Base-by-base conservation (phyloP, 371 early-diverging fungal genomes). In the Apophysomyces variabilis region DNA sequence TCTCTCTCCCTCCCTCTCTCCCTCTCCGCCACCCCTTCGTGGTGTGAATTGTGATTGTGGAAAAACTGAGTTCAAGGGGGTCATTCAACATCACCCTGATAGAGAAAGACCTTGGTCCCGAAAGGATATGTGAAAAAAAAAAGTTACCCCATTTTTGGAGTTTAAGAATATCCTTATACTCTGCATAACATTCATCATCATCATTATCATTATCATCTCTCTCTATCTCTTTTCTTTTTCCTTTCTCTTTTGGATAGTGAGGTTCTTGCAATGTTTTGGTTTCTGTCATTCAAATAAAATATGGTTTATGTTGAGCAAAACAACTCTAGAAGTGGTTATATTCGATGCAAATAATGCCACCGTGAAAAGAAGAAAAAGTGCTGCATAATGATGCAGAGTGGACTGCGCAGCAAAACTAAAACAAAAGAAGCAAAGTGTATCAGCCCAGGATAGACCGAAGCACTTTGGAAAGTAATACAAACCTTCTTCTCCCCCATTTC, bases 311-410 rank as follows among this genome's bases (percentile, higher is more conserved):
- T 50, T 21, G n/a, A 50, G 21, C 9, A 8, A 50, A 50, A 50
- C 54, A 50, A 50, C 21, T 50, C 54, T 50, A 50, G 54, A 50
- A 50, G 54, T 50, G 54, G 54, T 50, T 50, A 50, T 18, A 50
- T 50, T 50, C 54, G 21, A 50, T 50, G 54, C 21, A 50, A 50
- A 50, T 21, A 50, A 50, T 26, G 54, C 54, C 54, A 50, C 54
- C 21, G n/a, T 26, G 9, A 13, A 14, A 47, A 47, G 16, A 47
- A 18, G 16, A 47, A 50, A 50, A 50, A 50, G 21, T 50, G 54
- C 54, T 50, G 64, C 64, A 64, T 18, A 57, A 56, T 64, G 64
- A 57, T 64, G 64, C 58, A 64, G 58, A 21, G 54, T 8, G 54
- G 21, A 21, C 54, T 50, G 54, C 54, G 54, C 54, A 50, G 54